Percentiles rank a stretch among this genome's conserved stretches.
phyloP scores from a whole-genome alignment of 2,329 filamentous ascomycete species.

The Sclerotinia nivalis region DNA sequence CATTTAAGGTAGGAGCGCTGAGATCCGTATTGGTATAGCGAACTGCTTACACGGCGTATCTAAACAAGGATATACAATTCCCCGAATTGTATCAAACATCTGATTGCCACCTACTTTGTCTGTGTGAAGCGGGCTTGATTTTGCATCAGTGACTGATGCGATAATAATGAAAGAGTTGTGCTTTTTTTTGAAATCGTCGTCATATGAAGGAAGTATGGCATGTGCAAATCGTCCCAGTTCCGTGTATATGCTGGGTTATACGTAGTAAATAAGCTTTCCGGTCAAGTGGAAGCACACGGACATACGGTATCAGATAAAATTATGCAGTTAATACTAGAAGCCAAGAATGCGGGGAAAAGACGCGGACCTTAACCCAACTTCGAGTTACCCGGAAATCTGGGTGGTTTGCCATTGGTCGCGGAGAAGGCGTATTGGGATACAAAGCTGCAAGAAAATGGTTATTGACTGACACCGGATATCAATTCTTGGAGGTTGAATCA shows the following conservation, averaged over 20 bases:
- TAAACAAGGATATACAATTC: neutral
- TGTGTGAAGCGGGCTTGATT: neutral
- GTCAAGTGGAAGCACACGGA: neutral
- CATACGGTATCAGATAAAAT: neutral
- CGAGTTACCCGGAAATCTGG: neutral
- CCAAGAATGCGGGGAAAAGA: constrained; percentile 1
- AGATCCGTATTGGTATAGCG: neutral
- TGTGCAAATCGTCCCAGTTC: neutral
- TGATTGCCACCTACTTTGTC: neutral
- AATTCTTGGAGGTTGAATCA: neutral
- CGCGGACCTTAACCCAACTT: neutral
- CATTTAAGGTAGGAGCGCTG: neutral
- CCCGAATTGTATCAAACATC: neutral
- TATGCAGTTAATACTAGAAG: neutral
- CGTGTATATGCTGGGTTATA: neutral
- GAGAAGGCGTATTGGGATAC: neutral
- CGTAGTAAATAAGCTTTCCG: neutral
- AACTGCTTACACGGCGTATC: neutral
- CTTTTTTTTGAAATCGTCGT: neutral
- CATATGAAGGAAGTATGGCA: neutral
- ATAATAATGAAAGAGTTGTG: neutral
- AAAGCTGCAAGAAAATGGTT: neutral
- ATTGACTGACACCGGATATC: neutral
- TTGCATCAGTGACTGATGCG: too few species aligned
- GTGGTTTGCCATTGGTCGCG: neutral